Conservation (phyloP, 1,284 basidiomycete species). For the Tremellales sp. region DNA sequence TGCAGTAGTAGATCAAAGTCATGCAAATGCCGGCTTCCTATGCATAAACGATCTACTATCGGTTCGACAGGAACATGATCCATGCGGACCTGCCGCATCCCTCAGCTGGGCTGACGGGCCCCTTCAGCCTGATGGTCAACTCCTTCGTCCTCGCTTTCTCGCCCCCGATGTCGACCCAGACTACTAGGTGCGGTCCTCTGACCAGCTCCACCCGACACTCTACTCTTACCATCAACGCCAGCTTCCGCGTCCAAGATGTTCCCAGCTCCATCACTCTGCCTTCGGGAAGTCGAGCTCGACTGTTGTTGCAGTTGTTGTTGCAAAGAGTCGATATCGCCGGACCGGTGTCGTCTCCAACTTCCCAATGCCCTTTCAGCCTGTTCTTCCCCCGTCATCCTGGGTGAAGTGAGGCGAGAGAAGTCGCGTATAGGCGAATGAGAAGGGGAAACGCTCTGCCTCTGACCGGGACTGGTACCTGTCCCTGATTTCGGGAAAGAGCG, state of each 20-base stretch:
- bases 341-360: not conserved
- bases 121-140: not conserved
- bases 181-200: constrained; percentile 10
- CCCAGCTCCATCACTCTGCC: not conserved
- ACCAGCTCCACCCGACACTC: not conserved
- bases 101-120: too few species aligned
- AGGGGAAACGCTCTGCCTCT: constrained; percentile 8
- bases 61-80: too few species aligned
- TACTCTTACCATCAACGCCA: not conserved
- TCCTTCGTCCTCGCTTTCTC: not conserved
- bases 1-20: too few species aligned
- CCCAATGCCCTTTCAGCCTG: not conserved
- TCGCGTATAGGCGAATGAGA: constrained; percentile 27
- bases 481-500: too few species aligned
- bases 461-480: constrained; percentile 9
- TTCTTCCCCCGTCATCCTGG: not conserved
- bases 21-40: too few species aligned
- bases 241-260: not conserved
- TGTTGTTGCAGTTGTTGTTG: not conserved
- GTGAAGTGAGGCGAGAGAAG: constrained; percentile 1
- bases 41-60: too few species aligned
- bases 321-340: not conserved
- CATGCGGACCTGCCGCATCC: too few species aligned
- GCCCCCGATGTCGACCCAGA: not conserved
- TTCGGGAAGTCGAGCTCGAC: too few species aligned